Evolutionary conservation across 176 grass and related monocot genomes (phyloP), one percentile per base, ranked within the genome.

Genomic region (Microstegium vimineum): DNA sequence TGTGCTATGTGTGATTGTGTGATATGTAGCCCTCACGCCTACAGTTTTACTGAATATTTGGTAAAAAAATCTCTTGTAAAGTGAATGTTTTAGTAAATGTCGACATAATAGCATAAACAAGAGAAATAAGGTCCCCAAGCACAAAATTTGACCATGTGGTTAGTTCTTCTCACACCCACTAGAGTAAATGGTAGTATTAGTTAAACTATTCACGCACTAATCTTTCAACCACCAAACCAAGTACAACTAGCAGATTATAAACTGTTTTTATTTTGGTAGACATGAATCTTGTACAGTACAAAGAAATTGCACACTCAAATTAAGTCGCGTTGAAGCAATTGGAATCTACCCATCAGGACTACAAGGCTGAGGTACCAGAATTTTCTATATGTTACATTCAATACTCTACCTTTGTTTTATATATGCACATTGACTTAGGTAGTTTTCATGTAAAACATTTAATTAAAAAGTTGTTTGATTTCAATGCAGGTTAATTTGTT

Each of bases 251-350:
- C 56, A 60, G n/a, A 11, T 10, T 60, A 23, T 60, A 60, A 60
- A 13, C n/a, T 60, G n/a, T 3, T 25, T 23, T 8, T 57, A 56
- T n/a, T n/a, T 57, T 10, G 52, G 52, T 23, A 57, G 0, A 4
- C 22, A 23, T n/a, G n/a, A 76, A 74, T 91, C 23, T 40, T 75
- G n/a, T 81, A 54, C 85, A 99, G 96, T 99, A 95, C 87, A 99
- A 99, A 88, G 96, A 94, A 91, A 99, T 99, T 62, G 89, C 96
- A 41, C 76, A 85, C 75, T 93, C 87, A 64, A 99, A 95, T 90
- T 93, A 99, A 92, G 87, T 81, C 57, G 93, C 93, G 37, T 69
- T 99, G 73, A 99, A 92, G 85, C 96, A 95, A 90, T 89, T 99
- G 62, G 96, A 95, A 76, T 92, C 87, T 81, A 87, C 87, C 57